Percentiles rank a stretch among this genome's conserved stretches.
Evolutionary conservation across 2,329 filamentous ascomycete species (phyloP).

Genomic region (Orbilia oligospora): DNA sequence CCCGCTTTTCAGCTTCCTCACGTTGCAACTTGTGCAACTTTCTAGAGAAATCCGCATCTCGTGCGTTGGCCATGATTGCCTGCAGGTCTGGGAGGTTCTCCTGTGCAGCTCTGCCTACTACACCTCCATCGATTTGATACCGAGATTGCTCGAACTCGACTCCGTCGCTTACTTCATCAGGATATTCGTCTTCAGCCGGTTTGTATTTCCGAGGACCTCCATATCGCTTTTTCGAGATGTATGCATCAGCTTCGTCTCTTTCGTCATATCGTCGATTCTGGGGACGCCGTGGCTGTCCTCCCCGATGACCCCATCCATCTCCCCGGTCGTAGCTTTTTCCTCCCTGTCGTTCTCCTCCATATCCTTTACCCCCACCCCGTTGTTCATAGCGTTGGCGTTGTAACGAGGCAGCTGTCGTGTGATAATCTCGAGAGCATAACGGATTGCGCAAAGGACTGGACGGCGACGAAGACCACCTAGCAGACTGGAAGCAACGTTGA

Average conservation of each 20-base stretch:
- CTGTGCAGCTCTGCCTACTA: conserved; percentile 10
- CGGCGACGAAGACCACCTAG: conserved; percentile 47
- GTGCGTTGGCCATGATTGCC: conserved; percentile 50
- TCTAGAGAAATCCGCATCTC: conserved; percentile 45
- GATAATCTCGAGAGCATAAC: conserved; percentile 34
- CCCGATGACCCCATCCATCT: neutral
- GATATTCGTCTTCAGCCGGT: conserved; percentile 29
- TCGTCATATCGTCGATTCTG: conserved; percentile 20
- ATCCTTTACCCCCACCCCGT: neutral
- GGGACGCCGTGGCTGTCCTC: neutral
- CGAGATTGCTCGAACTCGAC: conserved; percentile 33
- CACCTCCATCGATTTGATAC: conserved; percentile 23
- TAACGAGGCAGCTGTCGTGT: conserved; percentile 43
- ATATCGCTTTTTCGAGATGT: conserved; percentile 40
- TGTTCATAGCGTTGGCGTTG: conserved; percentile 20
- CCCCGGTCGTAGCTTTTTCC: neutral
- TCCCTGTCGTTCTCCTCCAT: neutral
- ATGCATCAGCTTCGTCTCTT: conserved; percentile 12
- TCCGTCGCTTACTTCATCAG: conserved; percentile 34
- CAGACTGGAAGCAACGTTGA: conserved; percentile 48
- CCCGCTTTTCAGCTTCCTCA: conserved; percentile 51
- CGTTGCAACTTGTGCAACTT: conserved; percentile 51
- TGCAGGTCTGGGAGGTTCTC: conserved; percentile 39
- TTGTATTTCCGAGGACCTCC: conserved; percentile 33
- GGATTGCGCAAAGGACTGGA: conserved; percentile 26